These are phyloP conservation scores for Berberis thunbergii DNA, from an alignment of 164 flowering plant species.

Conservation along the genomic window DNA sequence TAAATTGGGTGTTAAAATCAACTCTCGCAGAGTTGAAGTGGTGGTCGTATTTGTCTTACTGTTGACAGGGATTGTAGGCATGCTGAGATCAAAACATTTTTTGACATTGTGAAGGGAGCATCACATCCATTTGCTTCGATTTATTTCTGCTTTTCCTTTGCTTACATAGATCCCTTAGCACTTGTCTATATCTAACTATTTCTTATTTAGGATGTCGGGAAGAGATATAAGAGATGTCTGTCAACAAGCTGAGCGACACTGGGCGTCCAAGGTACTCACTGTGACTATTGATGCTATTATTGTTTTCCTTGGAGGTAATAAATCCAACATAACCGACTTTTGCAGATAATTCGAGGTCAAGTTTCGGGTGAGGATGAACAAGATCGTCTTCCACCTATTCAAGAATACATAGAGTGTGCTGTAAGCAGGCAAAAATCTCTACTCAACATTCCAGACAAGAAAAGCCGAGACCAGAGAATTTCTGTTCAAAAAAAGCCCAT, in stretches of 20 bases:
- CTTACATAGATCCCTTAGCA: neutral
- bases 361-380: slow-evolving; percentile 29
- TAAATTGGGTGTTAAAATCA: too few relatives aligned
- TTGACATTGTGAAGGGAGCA: too few relatives aligned
- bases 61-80: too few relatives aligned
- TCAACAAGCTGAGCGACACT: slow-evolving; percentile 90
- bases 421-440: slow-evolving; percentile 36
- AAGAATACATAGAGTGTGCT: slow-evolving; percentile 66
- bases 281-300: neutral
- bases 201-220: slow-evolving; percentile 76
- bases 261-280: slow-evolving; percentile 87
- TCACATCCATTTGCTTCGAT: too few relatives aligned
- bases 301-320: neutral
- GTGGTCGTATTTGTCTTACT: too few relatives aligned
- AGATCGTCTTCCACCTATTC: slow-evolving; percentile 60
- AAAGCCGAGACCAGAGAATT: slow-evolving; percentile 9
- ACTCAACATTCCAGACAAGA: slow-evolving; percentile 20
- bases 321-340: neutral
- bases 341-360: slow-evolving; percentile 75
- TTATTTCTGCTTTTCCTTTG: neutral
- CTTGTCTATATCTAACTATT: neutral
- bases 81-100: too few relatives aligned
- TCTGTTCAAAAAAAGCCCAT: slow-evolving; percentile 20
- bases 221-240: slow-evolving; percentile 88
- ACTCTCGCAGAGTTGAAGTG: too few relatives aligned